phyloP scores from a whole-genome alignment of 1,139 yeast species.

The Geotrichum phurueaensis region DNA sequence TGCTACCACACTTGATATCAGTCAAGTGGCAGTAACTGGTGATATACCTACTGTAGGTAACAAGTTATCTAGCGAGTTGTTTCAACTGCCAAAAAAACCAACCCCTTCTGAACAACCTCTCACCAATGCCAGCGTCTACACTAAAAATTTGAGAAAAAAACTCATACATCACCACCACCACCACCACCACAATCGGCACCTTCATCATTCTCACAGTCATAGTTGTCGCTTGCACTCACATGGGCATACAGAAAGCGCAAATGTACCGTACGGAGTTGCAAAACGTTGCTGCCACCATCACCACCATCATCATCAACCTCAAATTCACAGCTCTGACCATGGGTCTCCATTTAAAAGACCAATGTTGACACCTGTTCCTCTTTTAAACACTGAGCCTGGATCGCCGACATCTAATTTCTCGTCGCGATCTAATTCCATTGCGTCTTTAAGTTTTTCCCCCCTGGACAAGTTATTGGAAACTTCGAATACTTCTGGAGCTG shows the following conservation, averaged over 20 bases:
- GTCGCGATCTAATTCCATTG: constrained; percentile 10
- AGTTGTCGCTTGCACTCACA: neutral
- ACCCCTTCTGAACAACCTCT: neutral
- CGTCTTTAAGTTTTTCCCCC: neutral
- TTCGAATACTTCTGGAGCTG: neutral
- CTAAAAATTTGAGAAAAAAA: neutral
- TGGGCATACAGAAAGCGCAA: neutral
- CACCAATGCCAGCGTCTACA: neutral
- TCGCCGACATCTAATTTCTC: constrained; percentile 5
- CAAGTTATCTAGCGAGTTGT: neutral
- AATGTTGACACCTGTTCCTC: neutral
- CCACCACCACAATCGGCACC: neutral
- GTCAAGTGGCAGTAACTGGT: neutral
- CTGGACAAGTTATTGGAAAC: neutral
- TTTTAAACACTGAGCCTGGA: neutral
- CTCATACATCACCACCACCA: constrained; percentile 5
- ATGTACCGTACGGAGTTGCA: neutral
- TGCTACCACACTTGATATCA: neutral
- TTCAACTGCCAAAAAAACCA: neutral
- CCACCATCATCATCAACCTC: neutral
- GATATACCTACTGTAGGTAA: neutral
- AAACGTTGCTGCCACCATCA: neutral
- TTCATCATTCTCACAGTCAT: neutral
- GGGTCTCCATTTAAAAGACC: neutral
- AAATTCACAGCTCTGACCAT: neutral